These are phyloP conservation scores for Eimeria nieschulzi DNA, from an alignment of 169 alveolate genomes.

Conservation along the genomic window DNA sequence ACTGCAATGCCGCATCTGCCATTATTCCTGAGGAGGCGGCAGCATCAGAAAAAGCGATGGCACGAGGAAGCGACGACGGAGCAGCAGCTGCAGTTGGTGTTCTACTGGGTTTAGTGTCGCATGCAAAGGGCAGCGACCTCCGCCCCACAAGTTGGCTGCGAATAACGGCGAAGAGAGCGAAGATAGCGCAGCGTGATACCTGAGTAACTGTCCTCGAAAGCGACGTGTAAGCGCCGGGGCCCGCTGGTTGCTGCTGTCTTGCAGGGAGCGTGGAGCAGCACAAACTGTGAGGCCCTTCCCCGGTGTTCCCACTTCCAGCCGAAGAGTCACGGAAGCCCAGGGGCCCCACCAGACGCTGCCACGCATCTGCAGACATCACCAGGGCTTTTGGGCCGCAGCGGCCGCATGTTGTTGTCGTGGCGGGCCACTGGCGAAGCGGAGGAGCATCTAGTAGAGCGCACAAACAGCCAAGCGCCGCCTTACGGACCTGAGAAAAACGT, in stretches of 20 bases:
- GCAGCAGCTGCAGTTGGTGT: not conserved
- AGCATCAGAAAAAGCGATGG: not conserved
- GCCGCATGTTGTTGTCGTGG: not conserved
- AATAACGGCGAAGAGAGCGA: not conserved
- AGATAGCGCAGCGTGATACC: slow-evolving; percentile 40
- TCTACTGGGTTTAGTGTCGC: too few species aligned
- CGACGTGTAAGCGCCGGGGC: slow-evolving; percentile 34
- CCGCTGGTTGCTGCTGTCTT: slow-evolving; percentile 11
- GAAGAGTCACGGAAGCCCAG: not conserved
- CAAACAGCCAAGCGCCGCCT: slow-evolving; percentile 30
- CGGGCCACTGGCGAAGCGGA: slow-evolving; percentile 59
- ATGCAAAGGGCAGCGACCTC: not conserved
- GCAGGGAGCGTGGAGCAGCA: not conserved
- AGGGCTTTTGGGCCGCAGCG: slow-evolving; percentile 41
- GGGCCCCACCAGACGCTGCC: slow-evolving; percentile 10
- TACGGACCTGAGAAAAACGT: slow-evolving; percentile 23
- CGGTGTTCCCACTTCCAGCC: not conserved
- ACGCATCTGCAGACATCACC: not conserved
- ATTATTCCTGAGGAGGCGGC: not conserved
- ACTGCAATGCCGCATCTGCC: not conserved
- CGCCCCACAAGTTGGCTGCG: slow-evolving; percentile 8
- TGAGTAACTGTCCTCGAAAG: slow-evolving; percentile 25
- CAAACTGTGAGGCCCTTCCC: not conserved
- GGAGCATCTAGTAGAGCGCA: slow-evolving; percentile 46
- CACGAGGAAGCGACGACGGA: not conserved